Conservation (phyloP, 2,329 filamentous ascomycete species). For the Phialemonium atrogriseum region DNA sequence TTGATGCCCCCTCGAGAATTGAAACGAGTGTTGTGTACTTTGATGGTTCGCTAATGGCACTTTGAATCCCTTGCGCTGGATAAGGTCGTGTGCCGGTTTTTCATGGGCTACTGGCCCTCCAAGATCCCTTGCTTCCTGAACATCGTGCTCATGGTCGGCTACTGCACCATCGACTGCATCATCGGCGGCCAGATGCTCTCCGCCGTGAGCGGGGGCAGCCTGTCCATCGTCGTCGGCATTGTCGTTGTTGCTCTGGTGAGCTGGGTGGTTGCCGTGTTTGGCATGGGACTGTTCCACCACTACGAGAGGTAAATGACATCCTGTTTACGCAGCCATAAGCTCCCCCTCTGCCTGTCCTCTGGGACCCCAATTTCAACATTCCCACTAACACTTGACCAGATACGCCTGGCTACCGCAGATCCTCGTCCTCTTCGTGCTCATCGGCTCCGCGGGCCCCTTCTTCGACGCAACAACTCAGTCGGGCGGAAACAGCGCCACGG, state of each 20-base stretch:
- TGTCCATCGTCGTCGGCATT: slow-evolving; percentile 60
- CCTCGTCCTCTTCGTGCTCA: slow-evolving; percentile 51
- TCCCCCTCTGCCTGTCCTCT: no score
- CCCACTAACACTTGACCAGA: slow-evolving; percentile 18
- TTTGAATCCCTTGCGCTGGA: no score
- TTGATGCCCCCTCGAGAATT: no score
- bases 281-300: slow-evolving; percentile 58
- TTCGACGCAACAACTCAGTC: slow-evolving; percentile 48
- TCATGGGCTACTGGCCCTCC: slow-evolving; percentile 24
- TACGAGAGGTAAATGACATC: slow-evolving; percentile 47
- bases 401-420: slow-evolving; percentile 59
- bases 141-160: slow-evolving; percentile 13
- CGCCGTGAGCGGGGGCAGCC: slow-evolving; percentile 48
- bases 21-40: no score
- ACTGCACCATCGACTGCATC: slow-evolving; percentile 50
- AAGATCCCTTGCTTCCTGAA: slow-evolving; percentile 13
- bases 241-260: slow-evolving; percentile 55
- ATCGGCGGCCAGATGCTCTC: slow-evolving; percentile 61
- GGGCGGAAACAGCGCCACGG: slow-evolving; percentile 38
- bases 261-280: slow-evolving; percentile 58
- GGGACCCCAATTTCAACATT: no score
- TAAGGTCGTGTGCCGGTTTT: slow-evolving; percentile 18
- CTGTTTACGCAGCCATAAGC: not conserved
- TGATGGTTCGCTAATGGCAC: no score
- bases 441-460: slow-evolving; percentile 50